phyloP scores from a whole-genome alignment of 2,329 filamentous ascomycete genomes.

The Cyphellophora attinorum region DNA sequence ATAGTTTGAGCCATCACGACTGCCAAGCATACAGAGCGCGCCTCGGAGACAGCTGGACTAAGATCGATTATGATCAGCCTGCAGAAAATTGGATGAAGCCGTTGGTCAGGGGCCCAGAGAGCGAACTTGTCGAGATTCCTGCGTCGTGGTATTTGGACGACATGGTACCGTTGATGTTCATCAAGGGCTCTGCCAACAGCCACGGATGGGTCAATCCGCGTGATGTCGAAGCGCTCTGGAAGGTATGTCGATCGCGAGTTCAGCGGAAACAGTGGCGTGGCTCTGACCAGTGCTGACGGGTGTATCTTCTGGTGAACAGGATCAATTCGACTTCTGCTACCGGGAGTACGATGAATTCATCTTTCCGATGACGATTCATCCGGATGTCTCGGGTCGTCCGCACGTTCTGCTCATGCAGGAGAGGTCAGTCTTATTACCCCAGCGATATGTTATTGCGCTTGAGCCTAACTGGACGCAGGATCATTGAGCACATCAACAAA shows the following conservation, averaged over 20 bases:
- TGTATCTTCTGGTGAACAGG: too few relatives aligned
- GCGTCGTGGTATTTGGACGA: slow-evolving; percentile 36
- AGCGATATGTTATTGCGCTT: too few relatives aligned
- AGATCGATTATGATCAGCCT: slow-evolving; percentile 32
- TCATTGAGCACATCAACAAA: slow-evolving; percentile 61
- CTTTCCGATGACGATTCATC: slow-evolving; percentile 69
- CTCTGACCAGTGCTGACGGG: too few relatives aligned
- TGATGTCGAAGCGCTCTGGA: slow-evolving; percentile 46
- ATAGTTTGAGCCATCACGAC: slow-evolving; percentile 35
- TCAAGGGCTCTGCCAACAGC: slow-evolving; percentile 38
- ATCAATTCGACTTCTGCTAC: slow-evolving; percentile 60
- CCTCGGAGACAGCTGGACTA: slow-evolving; percentile 33
- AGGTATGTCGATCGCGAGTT: too few relatives aligned
- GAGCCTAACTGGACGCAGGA: too few relatives aligned
- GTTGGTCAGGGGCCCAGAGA: slow-evolving; percentile 36
- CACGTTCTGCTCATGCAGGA: slow-evolving; percentile 68
- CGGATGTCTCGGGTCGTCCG: slow-evolving; percentile 61
- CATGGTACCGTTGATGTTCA: slow-evolving; percentile 37
- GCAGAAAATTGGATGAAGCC: slow-evolving; percentile 37
- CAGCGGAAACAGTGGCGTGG: too few relatives aligned
- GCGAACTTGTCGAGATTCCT: slow-evolving; percentile 33
- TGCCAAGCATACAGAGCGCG: slow-evolving; percentile 36
- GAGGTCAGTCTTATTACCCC: too few relatives aligned
- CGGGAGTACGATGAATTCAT: slow-evolving; percentile 68
- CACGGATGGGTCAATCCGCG: slow-evolving; percentile 50